Conservation (phyloP, 2,329 filamentous ascomycete genomes). For the Cercospora canescens region DNA sequence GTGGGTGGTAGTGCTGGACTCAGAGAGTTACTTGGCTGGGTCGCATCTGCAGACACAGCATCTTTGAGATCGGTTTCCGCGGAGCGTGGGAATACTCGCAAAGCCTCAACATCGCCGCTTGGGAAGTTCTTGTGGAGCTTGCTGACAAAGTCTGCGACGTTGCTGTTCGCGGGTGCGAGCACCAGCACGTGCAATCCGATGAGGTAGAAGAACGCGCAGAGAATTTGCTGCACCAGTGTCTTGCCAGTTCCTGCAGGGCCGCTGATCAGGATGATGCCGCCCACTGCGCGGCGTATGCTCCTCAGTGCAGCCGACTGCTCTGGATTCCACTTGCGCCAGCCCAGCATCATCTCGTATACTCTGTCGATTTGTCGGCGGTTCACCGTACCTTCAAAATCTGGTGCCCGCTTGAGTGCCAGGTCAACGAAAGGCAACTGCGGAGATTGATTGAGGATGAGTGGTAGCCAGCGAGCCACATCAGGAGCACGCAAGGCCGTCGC, state of each 20-base stretch:
- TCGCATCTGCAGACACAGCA: not conserved
- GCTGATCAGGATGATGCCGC: constrained; percentile 19
- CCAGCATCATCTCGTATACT: constrained; percentile 15
- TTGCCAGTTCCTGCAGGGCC: constrained; percentile 24
- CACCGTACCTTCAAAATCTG: not conserved
- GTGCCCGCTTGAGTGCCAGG: constrained; percentile 10
- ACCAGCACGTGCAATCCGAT: constrained; percentile 23
- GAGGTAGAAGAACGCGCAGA: constrained; percentile 22
- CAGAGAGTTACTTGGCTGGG: not conserved
- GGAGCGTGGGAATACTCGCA: constrained; percentile 17
- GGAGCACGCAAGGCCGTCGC: constrained; percentile 10
- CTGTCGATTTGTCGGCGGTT: constrained; percentile 8
- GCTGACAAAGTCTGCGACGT: constrained; percentile 21
- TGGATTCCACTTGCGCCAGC: constrained; percentile 20
- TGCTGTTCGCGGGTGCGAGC: constrained; percentile 24
- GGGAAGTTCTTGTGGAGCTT: constrained; percentile 22
- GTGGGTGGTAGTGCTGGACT: not conserved
- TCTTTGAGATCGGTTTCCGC: constrained; percentile 16
- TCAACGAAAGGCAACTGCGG: constrained; percentile 12
- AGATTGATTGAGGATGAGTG: constrained; percentile 20
- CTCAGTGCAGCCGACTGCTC: constrained; percentile 21
- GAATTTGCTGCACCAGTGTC: constrained; percentile 18
- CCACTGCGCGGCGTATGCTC: constrained; percentile 16
- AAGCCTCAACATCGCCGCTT: constrained; percentile 10
- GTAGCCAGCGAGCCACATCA: constrained; percentile 18